Conservation (phyloP, 257 asterid species). For the Euphrasia confusa region DNA sequence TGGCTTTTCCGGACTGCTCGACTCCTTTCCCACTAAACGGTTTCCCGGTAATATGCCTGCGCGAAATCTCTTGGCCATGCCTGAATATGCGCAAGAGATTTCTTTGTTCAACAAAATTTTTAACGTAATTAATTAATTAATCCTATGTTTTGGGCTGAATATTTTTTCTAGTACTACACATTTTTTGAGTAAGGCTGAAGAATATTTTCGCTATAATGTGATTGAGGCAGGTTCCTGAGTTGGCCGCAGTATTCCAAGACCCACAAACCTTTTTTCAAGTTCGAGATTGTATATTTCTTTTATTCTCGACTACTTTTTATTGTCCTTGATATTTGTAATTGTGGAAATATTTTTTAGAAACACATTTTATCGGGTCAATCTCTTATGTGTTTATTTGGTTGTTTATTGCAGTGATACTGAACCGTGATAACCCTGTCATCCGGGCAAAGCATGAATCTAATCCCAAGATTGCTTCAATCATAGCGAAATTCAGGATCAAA, state of each 20-base stretch:
- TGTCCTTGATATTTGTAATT: not conserved
- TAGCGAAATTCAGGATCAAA: constrained; percentile 75
- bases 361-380: not conserved
- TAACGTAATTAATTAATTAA: constrained; percentile 47
- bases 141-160: not conserved
- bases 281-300: constrained; percentile 67
- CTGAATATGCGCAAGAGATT: constrained; percentile 41
- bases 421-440: constrained; percentile 87
- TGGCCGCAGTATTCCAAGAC: constrained; percentile 92
- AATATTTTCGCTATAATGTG: constrained; percentile 21
- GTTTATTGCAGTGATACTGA: constrained; percentile 78
- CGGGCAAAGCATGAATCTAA: constrained; percentile 84
- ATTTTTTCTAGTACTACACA: not conserved
- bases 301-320: constrained; percentile 11
- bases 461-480: constrained; percentile 87
- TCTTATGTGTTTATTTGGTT: constrained; percentile 7
- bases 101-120: constrained; percentile 83
- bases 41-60: constrained; percentile 46
- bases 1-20: constrained; percentile 44
- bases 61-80: constrained; percentile 50
- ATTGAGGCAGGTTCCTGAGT: constrained; percentile 79
- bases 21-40: too few relatives aligned
- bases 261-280: constrained; percentile 97
- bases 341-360: constrained; percentile 1
- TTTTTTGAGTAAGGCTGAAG: not conserved